Conservation (phyloP, 106 monocot species). For the Phalaenopsis equestris region DNA sequence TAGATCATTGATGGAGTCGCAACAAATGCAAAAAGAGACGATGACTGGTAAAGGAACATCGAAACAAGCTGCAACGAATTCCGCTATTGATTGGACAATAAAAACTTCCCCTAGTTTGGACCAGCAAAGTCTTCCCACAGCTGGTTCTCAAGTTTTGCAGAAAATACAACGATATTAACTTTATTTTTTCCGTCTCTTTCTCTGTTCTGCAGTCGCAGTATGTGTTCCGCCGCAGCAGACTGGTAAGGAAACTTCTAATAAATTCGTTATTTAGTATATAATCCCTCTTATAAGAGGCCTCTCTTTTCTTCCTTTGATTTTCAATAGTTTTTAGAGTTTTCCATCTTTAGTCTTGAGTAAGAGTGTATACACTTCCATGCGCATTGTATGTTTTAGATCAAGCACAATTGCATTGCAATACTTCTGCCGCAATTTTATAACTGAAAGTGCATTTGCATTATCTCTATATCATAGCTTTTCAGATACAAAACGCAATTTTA, state of each 20-base stretch:
- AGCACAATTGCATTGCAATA: too few species aligned
- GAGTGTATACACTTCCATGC: too few species aligned
- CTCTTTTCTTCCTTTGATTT: too few species aligned
- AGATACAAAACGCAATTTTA: too few species aligned
- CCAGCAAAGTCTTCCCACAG: conserved; percentile 20
- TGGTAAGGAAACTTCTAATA: not conserved
- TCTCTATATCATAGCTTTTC: too few species aligned
- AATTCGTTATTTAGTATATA: not conserved
- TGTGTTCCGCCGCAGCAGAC: not conserved
- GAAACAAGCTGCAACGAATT: conserved; percentile 14
- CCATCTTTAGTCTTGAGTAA: too few species aligned
- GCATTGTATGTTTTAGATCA: too few species aligned
- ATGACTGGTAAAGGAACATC: conserved; percentile 7
- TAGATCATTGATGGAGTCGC: conserved; percentile 22
- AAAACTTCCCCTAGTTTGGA: conserved; percentile 37
- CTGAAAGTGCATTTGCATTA: too few species aligned
- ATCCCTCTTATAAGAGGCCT: too few species aligned
- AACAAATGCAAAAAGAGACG: conserved; percentile 21
- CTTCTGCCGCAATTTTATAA: too few species aligned
- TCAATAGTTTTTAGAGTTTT: too few species aligned
- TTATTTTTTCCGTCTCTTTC: not conserved
- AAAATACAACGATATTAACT: conserved; percentile 31
- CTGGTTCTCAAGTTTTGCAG: conserved; percentile 29
- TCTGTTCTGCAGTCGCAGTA: not conserved
- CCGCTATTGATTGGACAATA: conserved; percentile 17